Conservation (phyloP, 129 eudicot species). For the Helichrysum umbraculigerum region DNA sequence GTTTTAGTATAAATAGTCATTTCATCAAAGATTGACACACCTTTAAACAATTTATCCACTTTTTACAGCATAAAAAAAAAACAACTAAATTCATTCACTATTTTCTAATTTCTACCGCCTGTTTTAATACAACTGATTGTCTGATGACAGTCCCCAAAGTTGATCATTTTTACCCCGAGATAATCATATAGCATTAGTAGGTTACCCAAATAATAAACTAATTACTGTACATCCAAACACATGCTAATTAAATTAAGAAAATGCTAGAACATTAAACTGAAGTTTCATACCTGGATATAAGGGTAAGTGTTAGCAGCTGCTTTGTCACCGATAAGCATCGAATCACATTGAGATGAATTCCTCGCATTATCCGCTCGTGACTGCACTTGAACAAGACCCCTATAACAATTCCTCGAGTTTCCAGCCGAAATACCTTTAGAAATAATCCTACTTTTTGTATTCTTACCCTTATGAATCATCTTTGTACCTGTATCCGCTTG, state of each 20-base stretch:
- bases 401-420: slow-evolving; percentile 70
- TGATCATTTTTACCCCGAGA: not conserved
- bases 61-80: not conserved
- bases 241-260: not conserved
- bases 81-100: not conserved
- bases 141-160: not conserved
- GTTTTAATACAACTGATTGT: too few species aligned
- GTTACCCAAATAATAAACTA: slow-evolving; percentile 1
- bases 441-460: slow-evolving; percentile 86
- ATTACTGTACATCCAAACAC: not conserved
- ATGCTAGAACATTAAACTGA: slow-evolving; percentile 7
- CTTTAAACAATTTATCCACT: not conserved
- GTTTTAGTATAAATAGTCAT: not conserved
- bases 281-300: slow-evolving; percentile 72
- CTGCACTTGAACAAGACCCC: slow-evolving; percentile 92
- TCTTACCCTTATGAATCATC: slow-evolving; percentile 98
- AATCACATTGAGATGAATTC: slow-evolving; percentile 95
- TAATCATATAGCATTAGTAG: slow-evolving; percentile 1
- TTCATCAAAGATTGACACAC: not conserved
- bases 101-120: not conserved
- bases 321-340: slow-evolving; percentile 91
- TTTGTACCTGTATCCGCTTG: slow-evolving; percentile 99
- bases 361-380: slow-evolving; percentile 82
- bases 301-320: slow-evolving; percentile 98
- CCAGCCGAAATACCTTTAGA: slow-evolving; percentile 99